phyloP scores from a whole-genome alignment of 2,329 filamentous ascomycete species.

The Fusarium nodosum region DNA sequence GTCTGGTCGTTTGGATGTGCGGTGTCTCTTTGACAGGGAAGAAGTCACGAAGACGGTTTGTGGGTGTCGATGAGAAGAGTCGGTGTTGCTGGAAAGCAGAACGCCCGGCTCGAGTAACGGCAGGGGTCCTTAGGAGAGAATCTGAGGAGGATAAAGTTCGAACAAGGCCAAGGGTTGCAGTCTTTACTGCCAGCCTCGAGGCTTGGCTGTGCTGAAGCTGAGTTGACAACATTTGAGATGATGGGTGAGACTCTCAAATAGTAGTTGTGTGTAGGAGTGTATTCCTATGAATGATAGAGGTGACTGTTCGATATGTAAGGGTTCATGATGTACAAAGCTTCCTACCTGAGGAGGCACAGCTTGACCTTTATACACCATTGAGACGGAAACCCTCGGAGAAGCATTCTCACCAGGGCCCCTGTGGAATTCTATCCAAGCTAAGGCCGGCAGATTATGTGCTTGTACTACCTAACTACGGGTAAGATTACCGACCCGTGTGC shows the following conservation, averaged over 20 bases:
- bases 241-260: slow-evolving; percentile 13
- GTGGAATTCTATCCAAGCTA: neutral
- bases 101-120: slow-evolving; percentile 32
- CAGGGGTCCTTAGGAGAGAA: slow-evolving; percentile 25
- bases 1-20: slow-evolving; percentile 71
- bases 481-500: slow-evolving; percentile 12
- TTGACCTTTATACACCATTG: slow-evolving; percentile 39
- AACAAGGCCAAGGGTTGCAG: slow-evolving; percentile 41
- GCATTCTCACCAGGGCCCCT: neutral
- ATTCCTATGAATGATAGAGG: slow-evolving; percentile 3
- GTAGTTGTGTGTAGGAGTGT: neutral
- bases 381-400: slow-evolving; percentile 25
- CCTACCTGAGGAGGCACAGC: slow-evolving; percentile 29
- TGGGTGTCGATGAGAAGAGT: slow-evolving; percentile 65
- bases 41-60: slow-evolving; percentile 66
- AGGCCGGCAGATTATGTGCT: slow-evolving; percentile 8
- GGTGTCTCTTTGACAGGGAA: slow-evolving; percentile 73
- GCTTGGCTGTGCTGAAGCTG: slow-evolving; percentile 43
- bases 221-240: slow-evolving; percentile 49
- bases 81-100: slow-evolving; percentile 38
- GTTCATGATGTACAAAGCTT: slow-evolving; percentile 13
- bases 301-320: slow-evolving; percentile 22
- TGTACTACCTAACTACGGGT: slow-evolving; percentile 11
- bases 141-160: slow-evolving; percentile 37
- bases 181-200: slow-evolving; percentile 48